Evolutionary conservation across 495 filamentous ascomycete genomes (phyloP).

Genomic region (Beverwykella pulmonaria): DNA sequence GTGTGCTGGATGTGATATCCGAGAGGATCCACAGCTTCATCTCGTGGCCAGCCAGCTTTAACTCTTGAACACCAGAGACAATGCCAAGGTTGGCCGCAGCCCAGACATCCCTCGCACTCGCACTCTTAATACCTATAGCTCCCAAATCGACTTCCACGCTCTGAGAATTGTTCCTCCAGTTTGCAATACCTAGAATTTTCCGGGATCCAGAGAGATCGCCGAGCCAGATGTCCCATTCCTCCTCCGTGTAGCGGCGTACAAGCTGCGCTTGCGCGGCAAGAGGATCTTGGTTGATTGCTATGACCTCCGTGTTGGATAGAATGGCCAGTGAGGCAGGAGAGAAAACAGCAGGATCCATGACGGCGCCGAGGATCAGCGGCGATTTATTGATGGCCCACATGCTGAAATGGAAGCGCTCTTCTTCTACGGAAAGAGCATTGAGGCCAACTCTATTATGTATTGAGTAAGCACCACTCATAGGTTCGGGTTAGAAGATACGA

Average conservation of each 20-base stretch:
- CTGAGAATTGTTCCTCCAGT: constrained; percentile 14
- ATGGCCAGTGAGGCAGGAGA: constrained; percentile 5
- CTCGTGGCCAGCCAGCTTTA: constrained; percentile 7
- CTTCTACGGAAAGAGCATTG: constrained; percentile 12
- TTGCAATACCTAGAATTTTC: constrained; percentile 18
- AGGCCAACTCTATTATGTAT: constrained; percentile 20
- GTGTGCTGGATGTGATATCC: constrained; percentile 1
- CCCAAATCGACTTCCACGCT: constrained; percentile 9
- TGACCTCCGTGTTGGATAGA: constrained; percentile 30
- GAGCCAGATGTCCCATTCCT: constrained; percentile 31
- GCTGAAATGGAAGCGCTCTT: constrained; percentile 25
- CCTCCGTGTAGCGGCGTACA: constrained; percentile 28
- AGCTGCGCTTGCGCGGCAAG: constrained; percentile 26
- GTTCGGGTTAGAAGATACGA: not conserved
- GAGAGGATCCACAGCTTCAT: constrained; percentile 20
- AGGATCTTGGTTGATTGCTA: constrained; percentile 35
- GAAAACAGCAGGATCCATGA: not conserved
- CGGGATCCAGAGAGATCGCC: constrained; percentile 22
- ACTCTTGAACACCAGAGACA: not conserved
- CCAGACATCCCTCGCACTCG: constrained; percentile 21
- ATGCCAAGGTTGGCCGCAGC: not conserved
- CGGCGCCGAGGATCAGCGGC: constrained; percentile 24
- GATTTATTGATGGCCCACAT: constrained; percentile 38
- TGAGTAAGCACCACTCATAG: not conserved
- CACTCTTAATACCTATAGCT: not conserved